phyloP scores from a whole-genome alignment of 371 early-diverging fungal species.

The Mucor ambiguus region DNA sequence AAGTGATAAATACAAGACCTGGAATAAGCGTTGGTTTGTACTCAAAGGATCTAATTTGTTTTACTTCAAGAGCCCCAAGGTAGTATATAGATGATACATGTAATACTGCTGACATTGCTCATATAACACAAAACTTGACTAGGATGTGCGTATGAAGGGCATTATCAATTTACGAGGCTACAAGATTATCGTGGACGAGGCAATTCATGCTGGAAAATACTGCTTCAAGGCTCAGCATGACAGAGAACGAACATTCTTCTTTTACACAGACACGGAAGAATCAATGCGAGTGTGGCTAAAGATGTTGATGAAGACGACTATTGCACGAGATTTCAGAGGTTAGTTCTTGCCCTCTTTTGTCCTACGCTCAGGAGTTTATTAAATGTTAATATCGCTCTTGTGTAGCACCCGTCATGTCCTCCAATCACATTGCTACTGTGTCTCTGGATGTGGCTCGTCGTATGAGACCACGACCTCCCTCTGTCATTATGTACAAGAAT shows the following conservation, averaged over 20 bases:
- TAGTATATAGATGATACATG: constrained; percentile 1
- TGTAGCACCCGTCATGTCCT: constrained; percentile 69
- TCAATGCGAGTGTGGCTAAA: constrained; percentile 66
- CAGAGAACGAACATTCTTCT: constrained; percentile 60
- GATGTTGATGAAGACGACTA: constrained; percentile 75
- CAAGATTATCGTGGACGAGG: constrained; percentile 60
- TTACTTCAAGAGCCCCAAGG: constrained; percentile 66
- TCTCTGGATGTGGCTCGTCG: constrained; percentile 63
- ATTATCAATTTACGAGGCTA: constrained; percentile 63
- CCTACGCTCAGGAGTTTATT: neutral
- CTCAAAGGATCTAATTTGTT: constrained; percentile 64
- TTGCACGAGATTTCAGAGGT: constrained; percentile 59
- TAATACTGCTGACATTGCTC: neutral
- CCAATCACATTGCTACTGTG: constrained; percentile 67
- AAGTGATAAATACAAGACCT: constrained; percentile 65
- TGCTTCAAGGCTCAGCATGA: constrained; percentile 75
- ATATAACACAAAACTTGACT: neutral
- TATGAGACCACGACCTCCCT: constrained; percentile 70
- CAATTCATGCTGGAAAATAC: constrained; percentile 68
- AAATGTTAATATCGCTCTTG: neutral
- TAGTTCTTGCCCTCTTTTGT: constrained; percentile 5
- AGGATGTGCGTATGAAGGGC: constrained; percentile 60
- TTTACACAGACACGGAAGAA: constrained; percentile 64
- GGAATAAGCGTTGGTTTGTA: constrained; percentile 74
- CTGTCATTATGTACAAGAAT: constrained; percentile 51